Evolutionary conservation across 73 alveolate species (phyloP).

Genomic region (Tetrahymena elliotti): DNA sequence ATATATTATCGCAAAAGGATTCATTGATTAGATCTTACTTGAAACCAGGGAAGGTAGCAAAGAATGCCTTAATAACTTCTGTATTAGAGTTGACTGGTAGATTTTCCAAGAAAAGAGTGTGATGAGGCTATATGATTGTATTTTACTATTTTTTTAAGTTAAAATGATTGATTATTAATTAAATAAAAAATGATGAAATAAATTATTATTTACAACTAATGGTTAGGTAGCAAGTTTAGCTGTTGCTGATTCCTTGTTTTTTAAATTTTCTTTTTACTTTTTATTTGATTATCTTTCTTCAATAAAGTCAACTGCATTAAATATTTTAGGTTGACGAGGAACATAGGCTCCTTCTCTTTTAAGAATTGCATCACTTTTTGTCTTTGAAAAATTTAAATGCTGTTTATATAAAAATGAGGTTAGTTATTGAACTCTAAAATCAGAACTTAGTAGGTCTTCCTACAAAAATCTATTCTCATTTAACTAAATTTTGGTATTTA

Average conservation of each 20-base stretch:
- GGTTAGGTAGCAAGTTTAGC: not conserved
- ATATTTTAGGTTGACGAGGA: not conserved
- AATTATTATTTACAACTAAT: not conserved
- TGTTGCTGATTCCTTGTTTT: not conserved
- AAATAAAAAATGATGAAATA: not conserved
- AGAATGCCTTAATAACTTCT: not conserved
- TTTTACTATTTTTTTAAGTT: not conserved
- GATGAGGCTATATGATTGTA: slow-evolving; percentile 1
- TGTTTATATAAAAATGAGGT: not conserved
- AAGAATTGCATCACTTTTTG: not conserved
- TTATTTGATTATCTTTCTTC: not conserved
- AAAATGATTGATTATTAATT: not conserved
- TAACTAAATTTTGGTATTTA: not conserved
- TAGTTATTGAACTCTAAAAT: not conserved
- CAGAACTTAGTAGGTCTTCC: not conserved
- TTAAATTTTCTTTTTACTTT: not conserved
- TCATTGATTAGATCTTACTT: not conserved
- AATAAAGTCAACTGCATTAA: not conserved
- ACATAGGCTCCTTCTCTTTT: not conserved
- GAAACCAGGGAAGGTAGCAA: not conserved
- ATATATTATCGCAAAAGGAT: too few relatives aligned
- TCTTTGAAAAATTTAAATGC: not conserved
- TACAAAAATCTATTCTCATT: not conserved
- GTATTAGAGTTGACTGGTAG: not conserved
- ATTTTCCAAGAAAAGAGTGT: not conserved